phyloP scores from a whole-genome alignment of 495 filamentous ascomycete genomes.

The Acidiella bohemica region DNA sequence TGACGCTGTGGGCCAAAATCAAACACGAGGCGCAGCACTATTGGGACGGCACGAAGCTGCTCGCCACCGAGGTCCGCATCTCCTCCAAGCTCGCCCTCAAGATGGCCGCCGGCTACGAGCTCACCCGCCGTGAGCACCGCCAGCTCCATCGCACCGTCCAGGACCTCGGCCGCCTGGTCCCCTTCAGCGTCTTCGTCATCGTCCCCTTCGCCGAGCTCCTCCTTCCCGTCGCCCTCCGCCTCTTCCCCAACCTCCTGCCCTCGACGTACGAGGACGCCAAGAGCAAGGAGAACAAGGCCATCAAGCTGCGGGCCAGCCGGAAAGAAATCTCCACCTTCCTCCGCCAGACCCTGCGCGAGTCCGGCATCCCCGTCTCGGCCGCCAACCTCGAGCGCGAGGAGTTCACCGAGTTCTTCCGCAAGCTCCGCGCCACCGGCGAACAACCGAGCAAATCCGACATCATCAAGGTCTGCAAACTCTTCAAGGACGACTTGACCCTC shows the following conservation, averaged over 20 bases:
- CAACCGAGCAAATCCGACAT: constrained; percentile 76
- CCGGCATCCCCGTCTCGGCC: constrained; percentile 72
- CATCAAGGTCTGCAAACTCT: constrained; percentile 98
- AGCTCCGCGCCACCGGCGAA: constrained; percentile 77
- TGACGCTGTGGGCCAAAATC: constrained; percentile 80
- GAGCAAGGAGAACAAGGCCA: constrained; percentile 75
- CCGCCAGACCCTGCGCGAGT: constrained; percentile 80
- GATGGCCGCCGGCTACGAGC: constrained; percentile 96
- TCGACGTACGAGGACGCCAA: constrained; percentile 93
- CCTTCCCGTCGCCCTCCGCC: constrained; percentile 79
- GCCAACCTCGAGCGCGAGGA: constrained; percentile 84
- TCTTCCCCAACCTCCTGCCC: constrained; percentile 94
- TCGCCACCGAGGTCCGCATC: constrained; percentile 85
- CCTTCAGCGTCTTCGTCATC: constrained; percentile 93
- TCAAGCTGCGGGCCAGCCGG: constrained; percentile 66
- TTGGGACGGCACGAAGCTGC: constrained; percentile 98
- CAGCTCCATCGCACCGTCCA: constrained; percentile 87
- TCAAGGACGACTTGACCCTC: constrained; percentile 94
- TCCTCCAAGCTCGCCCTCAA: constrained; percentile 81
- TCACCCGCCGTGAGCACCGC: constrained; percentile 81
- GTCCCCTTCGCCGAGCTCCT: constrained; percentile 93
- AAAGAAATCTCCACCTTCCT: constrained; percentile 92
- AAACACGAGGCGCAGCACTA: constrained; percentile 89
- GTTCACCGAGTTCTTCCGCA: constrained; percentile 95
- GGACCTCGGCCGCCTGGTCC: constrained; percentile 83